phyloP scores from a whole-genome alignment of 164 flowering plant species.

The Umbilicus rupestris region DNA sequence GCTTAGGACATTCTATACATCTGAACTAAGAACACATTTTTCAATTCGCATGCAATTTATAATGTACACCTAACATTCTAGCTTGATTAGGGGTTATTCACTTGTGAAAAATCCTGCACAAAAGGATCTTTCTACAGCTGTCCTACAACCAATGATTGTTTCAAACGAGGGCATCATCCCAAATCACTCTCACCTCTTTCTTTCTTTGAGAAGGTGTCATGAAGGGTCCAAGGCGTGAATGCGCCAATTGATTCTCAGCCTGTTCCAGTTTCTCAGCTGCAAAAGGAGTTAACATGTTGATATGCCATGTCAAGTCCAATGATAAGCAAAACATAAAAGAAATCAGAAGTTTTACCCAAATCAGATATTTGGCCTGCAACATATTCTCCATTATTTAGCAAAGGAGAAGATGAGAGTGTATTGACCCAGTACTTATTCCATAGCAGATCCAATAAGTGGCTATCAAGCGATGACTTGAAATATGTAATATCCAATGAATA shows the following conservation, averaged over 20 bases:
- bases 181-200: slow-evolving; percentile 61
- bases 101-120: too few relatives aligned
- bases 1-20: too few relatives aligned
- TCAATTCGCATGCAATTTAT: too few relatives aligned
- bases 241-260: slow-evolving; percentile 84
- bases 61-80: too few relatives aligned
- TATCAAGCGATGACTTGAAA: slow-evolving; percentile 91
- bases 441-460: slow-evolving; percentile 82
- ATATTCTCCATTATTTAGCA: slow-evolving; percentile 90
- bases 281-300: slow-evolving; percentile 11
- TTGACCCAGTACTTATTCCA: slow-evolving; percentile 99
- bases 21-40: too few relatives aligned
- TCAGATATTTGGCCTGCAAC: slow-evolving; percentile 99
- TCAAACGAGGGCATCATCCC: neutral
- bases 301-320: neutral
- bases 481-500: slow-evolving; percentile 91
- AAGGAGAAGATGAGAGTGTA: slow-evolving; percentile 90
- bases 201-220: slow-evolving; percentile 63
- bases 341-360: slow-evolving; percentile 45
- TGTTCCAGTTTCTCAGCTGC: slow-evolving; percentile 98
- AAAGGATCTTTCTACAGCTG: too few relatives aligned
- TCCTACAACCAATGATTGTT: neutral
- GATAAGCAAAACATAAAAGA: neutral
- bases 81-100: too few relatives aligned
- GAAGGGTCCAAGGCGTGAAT: slow-evolving; percentile 73